Evolutionary conservation across 2,329 filamentous ascomycete species (phyloP).

Genomic region (Trichoderma breve): DNA sequence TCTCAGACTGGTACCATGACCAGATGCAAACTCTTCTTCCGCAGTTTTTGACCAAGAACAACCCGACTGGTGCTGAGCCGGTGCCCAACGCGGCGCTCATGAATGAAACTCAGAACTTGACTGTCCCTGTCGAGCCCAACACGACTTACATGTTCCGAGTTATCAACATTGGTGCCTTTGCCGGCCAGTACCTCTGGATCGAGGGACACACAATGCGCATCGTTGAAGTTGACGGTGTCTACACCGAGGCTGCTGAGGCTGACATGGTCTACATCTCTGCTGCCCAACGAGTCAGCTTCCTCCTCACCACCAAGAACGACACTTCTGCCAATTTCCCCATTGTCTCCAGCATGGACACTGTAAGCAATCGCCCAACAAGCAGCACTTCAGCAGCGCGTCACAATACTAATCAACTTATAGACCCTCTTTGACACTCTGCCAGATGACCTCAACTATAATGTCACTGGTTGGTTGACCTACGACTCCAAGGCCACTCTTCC

Average conservation of each 20-base stretch:
- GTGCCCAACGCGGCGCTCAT: conserved; percentile 67
- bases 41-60: conserved; percentile 51
- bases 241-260: conserved; percentile 58
- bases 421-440: conserved; percentile 69
- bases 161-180: conserved; percentile 72
- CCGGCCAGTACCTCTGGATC: conserved; percentile 64
- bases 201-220: conserved; percentile 66
- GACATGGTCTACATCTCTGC: conserved; percentile 64
- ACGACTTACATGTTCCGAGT: conserved; percentile 73
- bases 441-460: conserved; percentile 63
- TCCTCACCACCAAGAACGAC: conserved; percentile 62
- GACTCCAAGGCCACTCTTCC: conserved; percentile 45
- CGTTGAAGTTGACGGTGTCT: conserved; percentile 72
- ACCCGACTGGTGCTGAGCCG: conserved; percentile 60
- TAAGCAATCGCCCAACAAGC: conserved; percentile 30
- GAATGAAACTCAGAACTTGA: conserved; percentile 66
- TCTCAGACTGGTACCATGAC: conserved; percentile 71
- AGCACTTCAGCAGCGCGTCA: neutral
- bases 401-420: conserved; percentile 31
- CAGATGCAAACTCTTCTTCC: conserved; percentile 48
- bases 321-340: conserved; percentile 65
- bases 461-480: conserved; percentile 64
- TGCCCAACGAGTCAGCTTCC: conserved; percentile 64
- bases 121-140: conserved; percentile 58
- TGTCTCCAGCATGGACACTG: conserved; percentile 67